phyloP scores from a whole-genome alignment of 2,329 filamentous ascomycete genomes.

The Fusarium sp. region DNA sequence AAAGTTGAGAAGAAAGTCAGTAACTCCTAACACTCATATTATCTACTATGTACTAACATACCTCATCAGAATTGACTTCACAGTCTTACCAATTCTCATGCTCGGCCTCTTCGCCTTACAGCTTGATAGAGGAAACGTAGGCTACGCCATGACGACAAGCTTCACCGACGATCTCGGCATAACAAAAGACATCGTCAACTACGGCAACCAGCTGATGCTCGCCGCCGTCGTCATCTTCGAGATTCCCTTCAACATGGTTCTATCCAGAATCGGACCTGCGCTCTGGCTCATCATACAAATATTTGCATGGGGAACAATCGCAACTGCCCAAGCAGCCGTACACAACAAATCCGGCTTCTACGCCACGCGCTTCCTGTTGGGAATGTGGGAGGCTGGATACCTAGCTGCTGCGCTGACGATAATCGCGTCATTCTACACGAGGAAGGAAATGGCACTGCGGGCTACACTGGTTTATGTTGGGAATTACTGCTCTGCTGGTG shows the following conservation, averaged over 20 bases:
- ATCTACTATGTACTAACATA: accelerated
- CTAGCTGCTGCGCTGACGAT: background rate
- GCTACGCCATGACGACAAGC: conserved; percentile 14
- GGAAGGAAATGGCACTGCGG: conserved; percentile 3
- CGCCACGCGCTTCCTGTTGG: background rate
- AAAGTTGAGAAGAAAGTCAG: background rate
- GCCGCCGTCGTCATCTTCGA: background rate
- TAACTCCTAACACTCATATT: accelerated
- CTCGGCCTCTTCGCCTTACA: conserved; percentile 11
- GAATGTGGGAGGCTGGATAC: conserved; percentile 19
- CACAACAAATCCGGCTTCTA: conserved; percentile 1
- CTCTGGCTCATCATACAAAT: conserved; percentile 12
- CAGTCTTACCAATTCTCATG: conserved; percentile 2
- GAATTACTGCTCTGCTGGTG: conserved; percentile 11
- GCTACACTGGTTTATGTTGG: conserved; percentile 14
- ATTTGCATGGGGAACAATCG: conserved; percentile 1
- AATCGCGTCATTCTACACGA: background rate
- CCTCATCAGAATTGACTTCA: background rate
- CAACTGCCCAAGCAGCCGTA: background rate
- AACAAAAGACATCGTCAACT: conserved; percentile 13
- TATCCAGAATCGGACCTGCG: conserved; percentile 2
- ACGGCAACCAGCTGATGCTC: conserved; percentile 16
- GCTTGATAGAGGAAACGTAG: conserved; percentile 9
- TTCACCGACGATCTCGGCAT: conserved; percentile 19
- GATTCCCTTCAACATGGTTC: conserved; percentile 5